Evolutionary conservation across 1,284 basidiomycete genomes (phyloP).

Genomic region (Irpex sp.): DNA sequence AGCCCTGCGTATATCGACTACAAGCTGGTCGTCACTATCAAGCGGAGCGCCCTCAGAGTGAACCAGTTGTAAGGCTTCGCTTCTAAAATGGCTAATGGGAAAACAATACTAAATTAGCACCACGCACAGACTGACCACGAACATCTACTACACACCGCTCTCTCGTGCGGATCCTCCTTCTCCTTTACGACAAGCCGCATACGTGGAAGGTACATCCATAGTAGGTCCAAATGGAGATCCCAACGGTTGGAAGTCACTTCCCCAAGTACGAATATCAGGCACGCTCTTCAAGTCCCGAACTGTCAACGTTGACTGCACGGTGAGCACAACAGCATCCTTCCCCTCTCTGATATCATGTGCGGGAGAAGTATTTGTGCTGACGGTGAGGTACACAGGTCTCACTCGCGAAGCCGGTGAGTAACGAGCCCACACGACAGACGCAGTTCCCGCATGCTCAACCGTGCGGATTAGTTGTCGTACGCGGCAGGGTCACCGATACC

Average conservation of each 20-base stretch:
- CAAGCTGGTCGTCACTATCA: conserved; percentile 32
- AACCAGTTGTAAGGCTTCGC: conserved; percentile 27
- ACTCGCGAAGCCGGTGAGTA: conserved; percentile 49
- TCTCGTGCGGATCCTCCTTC: conserved; percentile 30
- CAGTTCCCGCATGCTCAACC: neutral
- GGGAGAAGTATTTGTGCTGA: neutral
- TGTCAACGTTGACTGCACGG: conserved; percentile 36
- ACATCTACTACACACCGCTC: conserved; percentile 31
- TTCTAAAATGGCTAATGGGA: neutral
- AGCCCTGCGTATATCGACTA: conserved; percentile 38
- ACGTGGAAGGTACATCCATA: conserved; percentile 25
- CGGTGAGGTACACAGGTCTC: conserved; percentile 35
- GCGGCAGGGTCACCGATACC: conserved; percentile 48
- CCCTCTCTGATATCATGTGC: neutral
- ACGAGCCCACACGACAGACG: neutral
- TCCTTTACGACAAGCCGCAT: conserved; percentile 27
- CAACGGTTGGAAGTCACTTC: conserved; percentile 31
- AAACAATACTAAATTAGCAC: neutral
- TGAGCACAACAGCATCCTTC: conserved; percentile 25
- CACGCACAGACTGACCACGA: conserved; percentile 21
- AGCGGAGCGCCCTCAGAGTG: conserved; percentile 27
- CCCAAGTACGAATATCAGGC: conserved; percentile 25
- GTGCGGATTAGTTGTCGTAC: conserved; percentile 38
- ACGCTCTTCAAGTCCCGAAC: conserved; percentile 26
- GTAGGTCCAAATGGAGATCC: conserved; percentile 31